These are phyloP conservation scores for Phytophthora europaea DNA, from an alignment of 352 stramenopile genomes.

Conservation along the genomic window DNA sequence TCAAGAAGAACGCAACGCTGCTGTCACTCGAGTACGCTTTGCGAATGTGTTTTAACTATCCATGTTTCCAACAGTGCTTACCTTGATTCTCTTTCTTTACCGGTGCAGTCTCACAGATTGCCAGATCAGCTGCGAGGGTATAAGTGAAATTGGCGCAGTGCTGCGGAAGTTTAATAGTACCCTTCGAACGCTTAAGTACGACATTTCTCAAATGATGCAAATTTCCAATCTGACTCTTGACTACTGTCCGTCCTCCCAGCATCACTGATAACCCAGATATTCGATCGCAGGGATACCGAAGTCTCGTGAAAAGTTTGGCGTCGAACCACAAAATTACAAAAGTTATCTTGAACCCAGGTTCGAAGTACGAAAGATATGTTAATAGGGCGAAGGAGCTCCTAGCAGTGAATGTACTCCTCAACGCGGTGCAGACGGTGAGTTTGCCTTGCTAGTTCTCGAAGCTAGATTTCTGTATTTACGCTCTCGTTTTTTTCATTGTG, in stretches of 20 bases:
- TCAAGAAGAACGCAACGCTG: constrained; percentile 69
- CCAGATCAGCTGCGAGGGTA: constrained; percentile 56
- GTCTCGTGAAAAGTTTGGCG: constrained; percentile 53
- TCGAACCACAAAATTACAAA: constrained; percentile 52
- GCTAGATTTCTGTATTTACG: not conserved
- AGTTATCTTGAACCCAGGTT: constrained; percentile 38
- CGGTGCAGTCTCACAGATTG: constrained; percentile 48
- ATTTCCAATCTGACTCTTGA: not conserved
- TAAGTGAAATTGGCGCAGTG: constrained; percentile 37
- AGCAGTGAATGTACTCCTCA: constrained; percentile 55
- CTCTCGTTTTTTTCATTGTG: not conserved
- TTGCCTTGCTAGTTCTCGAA: not conserved
- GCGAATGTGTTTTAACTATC: not conserved
- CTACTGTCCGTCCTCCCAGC: constrained; percentile 17
- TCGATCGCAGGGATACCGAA: constrained; percentile 51
- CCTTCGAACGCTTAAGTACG: constrained; percentile 52
- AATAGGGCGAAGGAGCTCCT: constrained; percentile 44
- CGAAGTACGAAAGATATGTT: constrained; percentile 45
- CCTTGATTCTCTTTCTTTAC: not conserved
- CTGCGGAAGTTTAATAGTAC: constrained; percentile 64
- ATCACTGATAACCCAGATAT: constrained; percentile 56
- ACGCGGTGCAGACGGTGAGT: constrained; percentile 35
- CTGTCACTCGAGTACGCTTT: constrained; percentile 52
- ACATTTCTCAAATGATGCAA: not conserved
- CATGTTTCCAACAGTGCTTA: not conserved